A percentile compares a stretch with the other conserved stretches of the same genome.
phyloP scores from a whole-genome alignment of 208 protist species.

The Acanthamoeba polyphaga region DNA sequence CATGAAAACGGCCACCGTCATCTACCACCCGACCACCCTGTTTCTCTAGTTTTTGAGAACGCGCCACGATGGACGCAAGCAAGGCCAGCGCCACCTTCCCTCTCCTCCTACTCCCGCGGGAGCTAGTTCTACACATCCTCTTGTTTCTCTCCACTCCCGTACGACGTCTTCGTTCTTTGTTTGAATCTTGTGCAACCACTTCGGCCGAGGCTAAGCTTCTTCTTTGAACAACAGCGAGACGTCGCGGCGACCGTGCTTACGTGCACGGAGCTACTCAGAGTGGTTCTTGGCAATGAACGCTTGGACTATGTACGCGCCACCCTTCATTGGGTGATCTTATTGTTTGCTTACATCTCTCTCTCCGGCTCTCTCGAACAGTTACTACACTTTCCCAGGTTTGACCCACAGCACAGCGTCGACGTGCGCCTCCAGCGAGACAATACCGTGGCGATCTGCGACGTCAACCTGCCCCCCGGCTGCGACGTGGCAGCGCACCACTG shows the following conservation, averaged over 20 bases:
- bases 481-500: background rate
- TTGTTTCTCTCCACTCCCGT: background rate
- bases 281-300: background rate
- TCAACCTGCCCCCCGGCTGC: slow-evolving; percentile 15
- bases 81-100: background rate
- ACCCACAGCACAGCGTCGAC: background rate
- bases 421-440: background rate
- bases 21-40: too few relatives aligned
- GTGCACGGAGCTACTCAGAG: background rate
- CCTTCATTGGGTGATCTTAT: too few relatives aligned
- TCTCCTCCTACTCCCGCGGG: background rate
- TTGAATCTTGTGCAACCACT: background rate
- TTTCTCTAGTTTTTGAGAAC: too few relatives aligned
- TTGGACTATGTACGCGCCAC: background rate
- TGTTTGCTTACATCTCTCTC: background rate
- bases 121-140: background rate
- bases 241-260: background rate
- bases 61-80: background rate
- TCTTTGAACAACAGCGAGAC: background rate
- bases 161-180: background rate
- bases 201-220: background rate
- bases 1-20: too few relatives aligned
- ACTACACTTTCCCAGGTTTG: background rate
- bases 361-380: background rate
- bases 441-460: background rate